Base-by-base conservation (phyloP, 1,139 yeast genomes). In the Debaryomycetaceae sp. region DNA sequence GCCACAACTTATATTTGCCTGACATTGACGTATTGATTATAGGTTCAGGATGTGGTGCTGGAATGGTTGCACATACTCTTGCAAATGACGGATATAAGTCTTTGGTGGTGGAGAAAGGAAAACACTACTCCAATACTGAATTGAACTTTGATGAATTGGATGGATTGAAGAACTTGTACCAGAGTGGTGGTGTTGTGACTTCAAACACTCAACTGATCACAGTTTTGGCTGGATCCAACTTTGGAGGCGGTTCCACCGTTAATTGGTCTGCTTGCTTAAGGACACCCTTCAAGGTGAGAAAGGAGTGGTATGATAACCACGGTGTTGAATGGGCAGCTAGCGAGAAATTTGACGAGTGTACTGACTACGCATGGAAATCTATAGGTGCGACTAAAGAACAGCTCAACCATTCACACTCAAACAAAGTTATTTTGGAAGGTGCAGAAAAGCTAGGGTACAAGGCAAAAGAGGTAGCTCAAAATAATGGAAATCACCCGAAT, bases 241-340 rank as follows among this genome's bases (percentile, higher is more conserved):
- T 79, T 46, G 84, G 84, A 6, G 84, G 84, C 8, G 84, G 83
- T 4, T 63, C 79, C 5, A 77, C 83, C 4, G 74, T 79, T 36
- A 79, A 79, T 55, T 79, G 84, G 84, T 71, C 78, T n/a, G 83
- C 83, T 8, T 67, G 77, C 47, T 53, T 79, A 43, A 69, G 63
- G 40, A 75, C 84, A 1, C 80, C 81, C 1, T 75, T 72, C 51
- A 67, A 66, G 43, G 78, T 79, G 5, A 69, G 84, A 40, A 63
- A 70, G 38, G 82, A 79, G 50, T 79, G 82, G 82, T 75, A 68
- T 35, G 69, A 70, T 39, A 65, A 70, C 19, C 62, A 57, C 40
- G 79, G 78, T 1, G 62, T 73, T 7, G 75, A 75, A 14, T 77
- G 77, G 70, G 80, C 66, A 29, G 76, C 73, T 3, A 51, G 55